Evolutionary conservation across 306 rosid species (phyloP), one percentile per base, ranked within the genome.

Genomic region (Cajanus cajan): DNA sequence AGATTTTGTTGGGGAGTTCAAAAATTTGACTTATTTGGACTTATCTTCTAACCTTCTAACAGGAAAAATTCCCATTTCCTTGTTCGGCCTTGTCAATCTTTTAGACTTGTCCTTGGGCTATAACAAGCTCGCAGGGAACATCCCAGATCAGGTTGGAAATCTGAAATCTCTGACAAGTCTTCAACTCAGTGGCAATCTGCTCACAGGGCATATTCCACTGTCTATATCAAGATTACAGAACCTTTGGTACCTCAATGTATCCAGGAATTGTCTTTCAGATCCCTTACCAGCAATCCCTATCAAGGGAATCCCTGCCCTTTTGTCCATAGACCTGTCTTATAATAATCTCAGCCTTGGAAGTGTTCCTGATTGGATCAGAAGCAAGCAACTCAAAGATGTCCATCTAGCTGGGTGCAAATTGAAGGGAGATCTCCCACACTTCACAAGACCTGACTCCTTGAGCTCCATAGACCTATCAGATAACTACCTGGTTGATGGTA

Each of bases 301-400:
- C 59, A 87, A 67, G 19, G 93, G 90, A 33, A 73, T 91, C 55
- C 98, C 97, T 88, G 83, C 97, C 80, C 90, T 95, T 55, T 73
- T 95, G 90, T 82, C 98, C 67, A 73, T 95, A 76, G 99, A 95
- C 89, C 77, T 95, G 63, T 95, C 99, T 24, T 91, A 91, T 81
- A 95, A 95, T 80, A 93, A 85, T 64, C 85, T 95, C 82, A 86
- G 85, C 72, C 85, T 95, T 37, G 97, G 91, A 58, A 81, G 78
- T 68, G 90, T 93, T 73, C 99, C 99, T 22, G 89, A 83, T 83
- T 93, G 98, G 98, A 88, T 95, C 77, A 86, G 87, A 77, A 90
- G 80, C 87, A 89, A 88, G 79, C 90, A 82, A 47, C 97, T 95
- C 14, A 75, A 79, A 55, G 97, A 87, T 59, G 94, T 91, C 31